Evolutionary conservation across 352 stramenopile genomes (phyloP).

Genomic region (Aphanomyces astaci): DNA sequence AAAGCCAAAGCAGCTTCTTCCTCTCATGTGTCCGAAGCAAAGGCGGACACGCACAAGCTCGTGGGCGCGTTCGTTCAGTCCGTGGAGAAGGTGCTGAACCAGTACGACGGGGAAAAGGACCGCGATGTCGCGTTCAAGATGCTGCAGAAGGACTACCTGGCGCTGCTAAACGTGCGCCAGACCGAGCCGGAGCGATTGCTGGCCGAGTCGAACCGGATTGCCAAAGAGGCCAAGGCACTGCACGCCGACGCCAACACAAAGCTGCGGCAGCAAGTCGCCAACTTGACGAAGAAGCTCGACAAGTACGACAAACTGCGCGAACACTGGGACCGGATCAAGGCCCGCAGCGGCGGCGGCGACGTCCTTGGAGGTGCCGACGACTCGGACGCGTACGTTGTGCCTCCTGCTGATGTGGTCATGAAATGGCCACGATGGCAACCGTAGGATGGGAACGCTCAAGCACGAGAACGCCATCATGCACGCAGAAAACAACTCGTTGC

Average conservation of each 20-base stretch:
- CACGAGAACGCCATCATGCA: slow-evolving; percentile 14
- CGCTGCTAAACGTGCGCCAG: slow-evolving; percentile 39
- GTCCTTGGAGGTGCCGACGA: too few relatives aligned
- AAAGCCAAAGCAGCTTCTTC: background rate
- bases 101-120: slow-evolving; percentile 14
- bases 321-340: slow-evolving; percentile 42
- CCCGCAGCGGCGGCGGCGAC: slow-evolving; percentile 29
- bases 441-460: slow-evolving; percentile 14
- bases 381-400: slow-evolving; percentile 24
- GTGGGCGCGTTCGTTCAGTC: background rate
- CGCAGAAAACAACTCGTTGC: slow-evolving; percentile 34
- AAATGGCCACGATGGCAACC: too few relatives aligned
- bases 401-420: background rate
- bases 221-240: slow-evolving; percentile 56
- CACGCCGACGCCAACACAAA: slow-evolving; percentile 65
- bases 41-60: background rate
- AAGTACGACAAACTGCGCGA: slow-evolving; percentile 39
- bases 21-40: slow-evolving; percentile 2
- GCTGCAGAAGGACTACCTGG: slow-evolving; percentile 13
- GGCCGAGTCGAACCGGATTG: slow-evolving; percentile 45
- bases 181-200: slow-evolving; percentile 56
- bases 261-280: slow-evolving; percentile 53
- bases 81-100: slow-evolving; percentile 6
- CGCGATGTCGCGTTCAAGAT: slow-evolving; percentile 11
- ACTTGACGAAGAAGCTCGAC: slow-evolving; percentile 47